These are phyloP conservation scores for Westerdykella aurantiaca DNA, from an alignment of 2,329 filamentous ascomycete species.

Conservation along the genomic window DNA sequence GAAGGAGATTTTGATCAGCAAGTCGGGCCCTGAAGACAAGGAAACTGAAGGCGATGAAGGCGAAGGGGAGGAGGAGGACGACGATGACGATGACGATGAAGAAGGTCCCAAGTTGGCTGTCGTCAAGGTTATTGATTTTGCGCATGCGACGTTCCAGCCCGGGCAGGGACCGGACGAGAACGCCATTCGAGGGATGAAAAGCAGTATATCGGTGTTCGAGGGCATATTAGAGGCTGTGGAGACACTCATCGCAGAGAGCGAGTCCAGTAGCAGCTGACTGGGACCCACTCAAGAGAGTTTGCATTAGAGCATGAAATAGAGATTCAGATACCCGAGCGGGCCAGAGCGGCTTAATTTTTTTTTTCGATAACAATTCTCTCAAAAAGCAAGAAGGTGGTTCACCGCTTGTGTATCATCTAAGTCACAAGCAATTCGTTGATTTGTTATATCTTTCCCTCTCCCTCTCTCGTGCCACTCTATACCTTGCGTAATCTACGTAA, in stretches of 20 bases:
- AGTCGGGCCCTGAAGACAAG: conserved; percentile 24
- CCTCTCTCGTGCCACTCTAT: no score
- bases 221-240: conserved; percentile 46
- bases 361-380: no score
- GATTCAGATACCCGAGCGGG: no score
- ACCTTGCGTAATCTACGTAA: neutral
- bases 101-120: conserved; percentile 61
- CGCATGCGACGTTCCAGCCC: conserved; percentile 79
- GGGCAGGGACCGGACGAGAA: conserved; percentile 86
- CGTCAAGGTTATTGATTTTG: conserved; percentile 93
- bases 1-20: conserved; percentile 23
- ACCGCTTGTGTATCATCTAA: no score
- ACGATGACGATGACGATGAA: conserved; percentile 42
- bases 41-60: conserved; percentile 44
- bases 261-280: no score
- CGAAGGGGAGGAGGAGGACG: no score
- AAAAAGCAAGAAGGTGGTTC: no score
- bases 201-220: conserved; percentile 64
- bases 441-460: no score
- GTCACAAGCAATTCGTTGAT: no score
- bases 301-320: no score
- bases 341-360: no score
- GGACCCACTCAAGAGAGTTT: no score
- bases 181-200: conserved; percentile 66
- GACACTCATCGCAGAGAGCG: neutral